phyloP scores from a whole-genome alignment of 2,329 filamentous ascomycete species.

The Xylaria sp. region DNA sequence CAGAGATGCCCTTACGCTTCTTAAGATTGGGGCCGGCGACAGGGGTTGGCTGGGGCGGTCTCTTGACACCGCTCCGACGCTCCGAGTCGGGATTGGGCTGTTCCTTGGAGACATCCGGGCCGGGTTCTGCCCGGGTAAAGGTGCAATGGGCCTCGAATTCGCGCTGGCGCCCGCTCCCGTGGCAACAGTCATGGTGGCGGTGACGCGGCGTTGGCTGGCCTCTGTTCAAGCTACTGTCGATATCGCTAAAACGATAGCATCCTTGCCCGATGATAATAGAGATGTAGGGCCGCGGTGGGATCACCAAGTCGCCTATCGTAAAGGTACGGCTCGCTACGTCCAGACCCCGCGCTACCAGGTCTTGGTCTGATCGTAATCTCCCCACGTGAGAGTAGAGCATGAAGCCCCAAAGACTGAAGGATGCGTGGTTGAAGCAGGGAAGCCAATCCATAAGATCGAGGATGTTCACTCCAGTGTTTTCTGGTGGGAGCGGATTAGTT shows the following conservation, averaged over 20 bases:
- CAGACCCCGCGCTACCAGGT: conserved; percentile 22
- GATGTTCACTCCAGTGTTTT: neutral
- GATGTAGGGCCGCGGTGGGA: conserved; percentile 25
- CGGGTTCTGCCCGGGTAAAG: neutral
- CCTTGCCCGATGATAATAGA: conserved; percentile 15
- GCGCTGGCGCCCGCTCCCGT: neutral
- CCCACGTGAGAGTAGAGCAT: conserved; percentile 28
- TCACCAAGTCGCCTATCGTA: neutral
- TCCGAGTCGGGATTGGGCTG: neutral
- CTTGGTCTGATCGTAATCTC: conserved; percentile 11
- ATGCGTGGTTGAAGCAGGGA: neutral
- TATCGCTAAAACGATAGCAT: neutral
- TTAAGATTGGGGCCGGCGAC: neutral
- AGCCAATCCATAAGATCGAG: neutral
- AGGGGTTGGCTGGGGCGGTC: neutral
- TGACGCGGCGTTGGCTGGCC: neutral
- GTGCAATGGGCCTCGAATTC: neutral
- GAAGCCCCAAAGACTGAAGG: conserved; percentile 16
- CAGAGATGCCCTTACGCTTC: neutral
- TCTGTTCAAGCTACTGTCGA: neutral
- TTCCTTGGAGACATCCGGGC: neutral
- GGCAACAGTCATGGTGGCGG: neutral
- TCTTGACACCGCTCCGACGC: neutral
- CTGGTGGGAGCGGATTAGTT: neutral
- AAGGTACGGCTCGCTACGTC: neutral